Evolutionary conservation across 139 green algal genomes (phyloP), one percentile per base, ranked within the genome.

Genomic region (Haematococcus sp.): DNA sequence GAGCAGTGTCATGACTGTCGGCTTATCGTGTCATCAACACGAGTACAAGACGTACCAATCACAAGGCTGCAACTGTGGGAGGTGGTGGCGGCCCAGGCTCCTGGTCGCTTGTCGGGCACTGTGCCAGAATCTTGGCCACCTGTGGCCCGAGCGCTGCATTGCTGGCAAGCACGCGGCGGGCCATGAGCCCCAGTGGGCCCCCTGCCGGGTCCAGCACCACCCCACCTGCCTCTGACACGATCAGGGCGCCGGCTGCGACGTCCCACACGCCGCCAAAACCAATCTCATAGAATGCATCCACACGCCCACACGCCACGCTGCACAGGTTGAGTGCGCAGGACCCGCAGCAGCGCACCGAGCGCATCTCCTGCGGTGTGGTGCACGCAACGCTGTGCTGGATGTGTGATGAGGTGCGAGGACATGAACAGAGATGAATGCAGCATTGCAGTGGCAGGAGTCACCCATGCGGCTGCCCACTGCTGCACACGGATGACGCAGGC

Each of bases 241-340:
- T 76, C 19, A 90, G 54, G 31, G 30, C 55, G 15, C 84, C 87
- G 28, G 85, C 85, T 19, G 84, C 85, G 22, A 86, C 83, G 69
- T 95, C 90, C 92, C 91, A 96, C 49, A 89, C 92, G n/a, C 91
- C 90, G 2, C 94, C 94, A 73, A 97, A 94, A 9, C 92, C 90
- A 28, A 97, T 86, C 78, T 99, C 96, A 68, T 93, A 99, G 66
- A 97, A 98, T 2, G 77, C 89, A 74, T 99, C 96, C 61, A 95
- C 72, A 11, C 95, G 87, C 17, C 92, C 93, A 31, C 76, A 91
- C 9, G 93, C 93, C 58, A 97, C 91, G 59, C 72, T 73, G 63
- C 84, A 93, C 34, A 97, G 81, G 68, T 92, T 88, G 60, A 98
- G 84, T 0, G 95, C 96, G 74, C 95, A 98, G 0, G 90, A 96